Conservation (phyloP, 2,329 filamentous ascomycete species). For the Leptographium procerum region DNA sequence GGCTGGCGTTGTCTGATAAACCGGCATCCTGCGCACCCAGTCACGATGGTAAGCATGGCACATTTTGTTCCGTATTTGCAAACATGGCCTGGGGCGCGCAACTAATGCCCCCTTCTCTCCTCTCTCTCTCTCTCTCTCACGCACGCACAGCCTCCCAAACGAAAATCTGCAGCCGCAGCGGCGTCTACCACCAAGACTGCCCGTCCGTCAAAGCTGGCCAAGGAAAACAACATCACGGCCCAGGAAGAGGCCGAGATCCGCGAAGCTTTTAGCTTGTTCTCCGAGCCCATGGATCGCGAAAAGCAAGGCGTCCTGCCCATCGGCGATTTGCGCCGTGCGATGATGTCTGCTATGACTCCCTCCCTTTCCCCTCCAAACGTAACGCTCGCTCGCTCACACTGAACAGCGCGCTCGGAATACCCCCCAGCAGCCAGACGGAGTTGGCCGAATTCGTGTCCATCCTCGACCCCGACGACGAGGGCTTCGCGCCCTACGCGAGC, state of each 20-base stretch:
- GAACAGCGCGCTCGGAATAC: conserved; percentile 70
- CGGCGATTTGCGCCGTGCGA: conserved; percentile 56
- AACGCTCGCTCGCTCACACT: background rate
- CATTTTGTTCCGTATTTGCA: background rate
- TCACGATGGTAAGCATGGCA: background rate
- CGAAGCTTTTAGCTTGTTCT: conserved; percentile 80
- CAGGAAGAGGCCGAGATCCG: conserved; percentile 82
- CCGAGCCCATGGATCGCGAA: conserved; percentile 57
- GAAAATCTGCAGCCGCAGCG: conserved; percentile 28
- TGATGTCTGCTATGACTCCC: conserved; percentile 41
- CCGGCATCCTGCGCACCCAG: background rate
- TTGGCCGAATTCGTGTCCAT: conserved; percentile 65
- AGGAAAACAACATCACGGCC: conserved; percentile 76
- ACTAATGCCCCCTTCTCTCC: background rate
- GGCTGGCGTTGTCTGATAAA: background rate
- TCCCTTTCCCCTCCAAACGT: background rate
- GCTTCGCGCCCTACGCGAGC: conserved; percentile 64
- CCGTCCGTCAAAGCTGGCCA: conserved; percentile 78
- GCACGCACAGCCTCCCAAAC: conserved; percentile 48
- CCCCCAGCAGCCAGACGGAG: conserved; percentile 51
- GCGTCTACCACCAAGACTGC: conserved; percentile 23
- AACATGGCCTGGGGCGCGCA: background rate
- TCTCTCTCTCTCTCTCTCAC: background rate
- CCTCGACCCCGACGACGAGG: conserved; percentile 72
- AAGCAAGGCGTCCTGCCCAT: conserved; percentile 60